These are phyloP conservation scores for Marchantia paleacea DNA, from an alignment of 225 moss, liverwort and hornwort genomes.

Conservation along the genomic window DNA sequence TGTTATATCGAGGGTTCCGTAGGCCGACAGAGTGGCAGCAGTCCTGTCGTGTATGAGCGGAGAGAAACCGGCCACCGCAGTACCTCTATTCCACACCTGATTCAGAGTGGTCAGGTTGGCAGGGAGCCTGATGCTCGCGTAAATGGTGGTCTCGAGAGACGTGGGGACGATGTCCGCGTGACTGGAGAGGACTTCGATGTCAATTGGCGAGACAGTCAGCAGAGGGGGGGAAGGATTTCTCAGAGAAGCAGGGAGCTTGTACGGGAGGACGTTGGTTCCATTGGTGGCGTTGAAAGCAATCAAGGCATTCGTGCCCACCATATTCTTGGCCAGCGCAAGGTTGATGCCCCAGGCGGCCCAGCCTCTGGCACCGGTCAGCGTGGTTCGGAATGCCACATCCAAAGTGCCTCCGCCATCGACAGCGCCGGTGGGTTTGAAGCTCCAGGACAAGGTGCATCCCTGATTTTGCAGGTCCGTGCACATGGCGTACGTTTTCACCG, in stretches of 20 bases:
- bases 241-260: slow-evolving; percentile 25
- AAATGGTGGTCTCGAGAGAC: slow-evolving; percentile 48
- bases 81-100: slow-evolving; percentile 63
- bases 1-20: slow-evolving; percentile 29
- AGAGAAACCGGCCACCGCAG: slow-evolving; percentile 30
- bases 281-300: slow-evolving; percentile 41
- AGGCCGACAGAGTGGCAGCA: slow-evolving; percentile 24
- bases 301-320: slow-evolving; percentile 57
- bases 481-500: not conserved
- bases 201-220: slow-evolving; percentile 32
- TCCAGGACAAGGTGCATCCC: slow-evolving; percentile 48
- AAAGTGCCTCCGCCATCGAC: slow-evolving; percentile 13
- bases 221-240: not conserved
- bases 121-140: slow-evolving; percentile 39
- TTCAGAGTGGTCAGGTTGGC: slow-evolving; percentile 43
- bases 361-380: slow-evolving; percentile 32
- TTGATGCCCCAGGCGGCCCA: slow-evolving; percentile 84
- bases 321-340: slow-evolving; percentile 1
- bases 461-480: slow-evolving; percentile 15
- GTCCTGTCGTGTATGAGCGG: slow-evolving; percentile 15
- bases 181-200: slow-evolving; percentile 8
- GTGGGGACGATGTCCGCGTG: slow-evolving; percentile 13
- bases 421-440: slow-evolving; percentile 28
- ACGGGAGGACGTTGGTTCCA: slow-evolving; percentile 25
- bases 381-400: slow-evolving; percentile 58